These are phyloP conservation scores for Calocybe cyanea DNA, from an alignment of 768 basidiomycete genomes.

Conservation along the genomic window DNA sequence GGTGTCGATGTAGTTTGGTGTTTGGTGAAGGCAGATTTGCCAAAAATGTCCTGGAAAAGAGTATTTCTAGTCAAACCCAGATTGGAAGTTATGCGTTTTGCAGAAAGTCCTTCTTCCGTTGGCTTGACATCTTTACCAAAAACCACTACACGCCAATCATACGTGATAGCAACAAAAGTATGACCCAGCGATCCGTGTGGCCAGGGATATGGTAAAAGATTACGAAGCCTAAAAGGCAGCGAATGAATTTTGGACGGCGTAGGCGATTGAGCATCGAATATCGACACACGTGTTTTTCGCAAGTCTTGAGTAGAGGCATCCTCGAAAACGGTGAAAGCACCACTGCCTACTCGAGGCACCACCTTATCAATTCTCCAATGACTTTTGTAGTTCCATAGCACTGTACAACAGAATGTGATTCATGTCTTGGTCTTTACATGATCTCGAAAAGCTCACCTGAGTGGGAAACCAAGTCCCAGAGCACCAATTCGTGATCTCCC, in stretches of 20 bases:
- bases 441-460: slow-evolving; percentile 40
- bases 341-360: slow-evolving; percentile 52
- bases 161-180: slow-evolving; percentile 67
- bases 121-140: slow-evolving; percentile 57
- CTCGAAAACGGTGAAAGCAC: slow-evolving; percentile 59
- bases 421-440: not conserved
- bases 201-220: slow-evolving; percentile 34
- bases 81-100: slow-evolving; percentile 31
- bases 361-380: slow-evolving; percentile 36
- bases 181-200: slow-evolving; percentile 33
- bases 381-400: slow-evolving; percentile 53
- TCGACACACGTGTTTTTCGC: slow-evolving; percentile 35
- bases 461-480: slow-evolving; percentile 72
- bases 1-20: too few species aligned
- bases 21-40: slow-evolving; percentile 60
- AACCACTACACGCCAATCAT: slow-evolving; percentile 59
- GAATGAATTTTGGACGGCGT: slow-evolving; percentile 37
- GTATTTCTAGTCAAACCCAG: slow-evolving; percentile 38
- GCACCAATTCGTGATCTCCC: slow-evolving; percentile 44
- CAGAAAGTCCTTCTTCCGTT: slow-evolving; percentile 36
- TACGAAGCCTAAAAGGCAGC: slow-evolving; percentile 65
- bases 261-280: slow-evolving; percentile 46
- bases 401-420: slow-evolving; percentile 28
- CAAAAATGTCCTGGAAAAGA: slow-evolving; percentile 90
- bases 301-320: slow-evolving; percentile 24